A percentile compares a stretch with the other conserved stretches of the same genome.
phyloP scores from a whole-genome alignment of 2,329 filamentous ascomycete genomes.

The Chaetomiaceae sp. region DNA sequence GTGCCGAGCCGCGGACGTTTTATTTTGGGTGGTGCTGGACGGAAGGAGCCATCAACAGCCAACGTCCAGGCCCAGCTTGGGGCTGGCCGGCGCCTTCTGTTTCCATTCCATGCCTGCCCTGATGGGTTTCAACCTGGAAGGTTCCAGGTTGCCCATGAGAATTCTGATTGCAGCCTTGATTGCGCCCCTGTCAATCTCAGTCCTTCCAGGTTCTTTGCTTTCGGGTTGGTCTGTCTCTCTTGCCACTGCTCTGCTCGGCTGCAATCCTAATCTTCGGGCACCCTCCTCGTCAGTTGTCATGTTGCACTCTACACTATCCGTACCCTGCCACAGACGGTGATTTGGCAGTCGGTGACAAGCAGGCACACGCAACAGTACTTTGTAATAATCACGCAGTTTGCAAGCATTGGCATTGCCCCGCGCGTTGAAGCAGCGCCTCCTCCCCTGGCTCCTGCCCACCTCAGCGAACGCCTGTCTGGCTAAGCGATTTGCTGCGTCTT shows the following conservation, averaged over 20 bases:
- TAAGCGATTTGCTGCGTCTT: neutral
- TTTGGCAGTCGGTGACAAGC: constrained; percentile 25
- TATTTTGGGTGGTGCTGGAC: constrained; percentile 17
- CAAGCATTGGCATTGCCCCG: constrained; percentile 1
- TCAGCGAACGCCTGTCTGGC: neutral
- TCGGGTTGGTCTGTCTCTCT: too few relatives aligned
- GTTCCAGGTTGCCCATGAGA: neutral
- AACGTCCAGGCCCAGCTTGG: neutral
- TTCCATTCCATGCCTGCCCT: neutral
- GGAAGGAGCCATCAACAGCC: constrained; percentile 12
- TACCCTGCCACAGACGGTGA: constrained; percentile 19
- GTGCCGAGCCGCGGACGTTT: constrained; percentile 21
- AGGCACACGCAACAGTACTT: neutral
- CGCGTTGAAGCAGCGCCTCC: neutral
- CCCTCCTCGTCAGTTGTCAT: too few relatives aligned
- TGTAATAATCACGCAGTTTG: neutral
- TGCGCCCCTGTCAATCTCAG: constrained; percentile 5
- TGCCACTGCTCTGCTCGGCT: too few relatives aligned
- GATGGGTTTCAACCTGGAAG: too few relatives aligned
- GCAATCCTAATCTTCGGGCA: too few relatives aligned
- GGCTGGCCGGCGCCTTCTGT: neutral
- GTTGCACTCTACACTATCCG: too few relatives aligned
- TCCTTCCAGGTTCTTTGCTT: neutral
- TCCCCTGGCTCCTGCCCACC: neutral
- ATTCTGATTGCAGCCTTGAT: constrained; percentile 9